Evolutionary conservation across 495 filamentous ascomycete species (phyloP).

Genomic region (Schizothecium vesticola): DNA sequence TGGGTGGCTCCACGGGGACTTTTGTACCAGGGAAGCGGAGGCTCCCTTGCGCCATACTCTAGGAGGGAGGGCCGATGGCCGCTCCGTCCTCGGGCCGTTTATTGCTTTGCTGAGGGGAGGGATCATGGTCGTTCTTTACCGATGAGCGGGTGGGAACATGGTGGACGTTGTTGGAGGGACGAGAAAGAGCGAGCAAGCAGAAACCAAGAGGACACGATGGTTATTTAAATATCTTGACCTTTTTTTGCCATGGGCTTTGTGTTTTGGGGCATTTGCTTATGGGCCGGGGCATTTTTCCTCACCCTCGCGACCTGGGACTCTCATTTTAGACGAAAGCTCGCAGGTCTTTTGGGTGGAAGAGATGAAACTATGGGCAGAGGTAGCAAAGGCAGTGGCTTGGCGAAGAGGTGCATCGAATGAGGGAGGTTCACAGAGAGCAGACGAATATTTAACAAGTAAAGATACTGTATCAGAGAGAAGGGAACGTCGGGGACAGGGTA

Average conservation of each 20-base stretch:
- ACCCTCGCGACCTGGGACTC: neutral
- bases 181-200: neutral
- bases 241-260: constrained; percentile 1
- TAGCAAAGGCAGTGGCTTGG: neutral
- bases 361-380: neutral
- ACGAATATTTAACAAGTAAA: neutral
- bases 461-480: neutral
- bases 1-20: neutral
- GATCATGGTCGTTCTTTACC: neutral
- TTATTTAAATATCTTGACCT: neutral
- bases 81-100: neutral
- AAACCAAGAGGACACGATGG: neutral
- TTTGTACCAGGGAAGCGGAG: neutral
- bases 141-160: neutral
- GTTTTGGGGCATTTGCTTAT: constrained; percentile 4
- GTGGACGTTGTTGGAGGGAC: neutral
- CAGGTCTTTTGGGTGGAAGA: neutral
- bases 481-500: neutral
- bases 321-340: constrained; percentile 11
- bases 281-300: neutral
- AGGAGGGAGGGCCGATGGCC: constrained; percentile 2
- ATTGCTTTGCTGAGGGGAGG: neutral
- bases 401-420: neutral
- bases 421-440: neutral
- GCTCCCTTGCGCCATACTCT: constrained; percentile 2